These are phyloP conservation scores for Cercospora sp. DNA, from an alignment of 2,329 filamentous ascomycete species.

Conservation along the genomic window DNA sequence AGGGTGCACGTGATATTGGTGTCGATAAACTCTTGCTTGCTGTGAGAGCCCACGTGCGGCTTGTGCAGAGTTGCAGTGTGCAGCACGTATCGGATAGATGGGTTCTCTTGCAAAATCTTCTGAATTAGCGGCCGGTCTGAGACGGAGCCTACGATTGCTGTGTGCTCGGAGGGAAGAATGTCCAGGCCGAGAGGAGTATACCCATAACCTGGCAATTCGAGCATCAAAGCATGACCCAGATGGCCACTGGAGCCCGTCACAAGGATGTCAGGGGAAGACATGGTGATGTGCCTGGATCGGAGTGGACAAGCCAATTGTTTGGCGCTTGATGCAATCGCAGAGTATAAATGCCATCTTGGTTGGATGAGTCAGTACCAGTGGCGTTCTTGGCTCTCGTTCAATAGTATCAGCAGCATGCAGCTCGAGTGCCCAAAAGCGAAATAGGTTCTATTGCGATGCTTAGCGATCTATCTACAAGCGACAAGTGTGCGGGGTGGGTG, in stretches of 20 bases:
- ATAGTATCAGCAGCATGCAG: background rate
- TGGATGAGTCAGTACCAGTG: background rate
- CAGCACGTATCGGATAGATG: constrained; percentile 20
- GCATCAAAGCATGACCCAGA: constrained; percentile 26
- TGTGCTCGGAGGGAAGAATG: constrained; percentile 19
- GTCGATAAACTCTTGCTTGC: constrained; percentile 25
- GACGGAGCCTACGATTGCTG: constrained; percentile 17
- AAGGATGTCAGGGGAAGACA: constrained; percentile 20
- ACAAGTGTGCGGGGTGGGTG: background rate
- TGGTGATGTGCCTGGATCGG: background rate
- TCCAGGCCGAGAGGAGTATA: constrained; percentile 24
- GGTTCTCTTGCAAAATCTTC: constrained; percentile 8
- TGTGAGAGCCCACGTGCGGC: constrained; percentile 25
- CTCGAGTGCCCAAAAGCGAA: background rate
- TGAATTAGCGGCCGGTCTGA: constrained; percentile 17
- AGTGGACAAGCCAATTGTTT: background rate
- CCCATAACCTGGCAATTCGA: constrained; percentile 17
- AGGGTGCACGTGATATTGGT: constrained; percentile 27
- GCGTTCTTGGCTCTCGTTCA: background rate
- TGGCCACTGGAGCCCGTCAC: constrained; percentile 27
- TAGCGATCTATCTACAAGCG: background rate
- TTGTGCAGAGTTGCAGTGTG: constrained; percentile 29
- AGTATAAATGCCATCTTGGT: background rate
- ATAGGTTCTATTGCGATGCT: background rate
- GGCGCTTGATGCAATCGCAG: background rate